Conservation (phyloP, 805 yeast species). For the Saturnispora halmiae region DNA sequence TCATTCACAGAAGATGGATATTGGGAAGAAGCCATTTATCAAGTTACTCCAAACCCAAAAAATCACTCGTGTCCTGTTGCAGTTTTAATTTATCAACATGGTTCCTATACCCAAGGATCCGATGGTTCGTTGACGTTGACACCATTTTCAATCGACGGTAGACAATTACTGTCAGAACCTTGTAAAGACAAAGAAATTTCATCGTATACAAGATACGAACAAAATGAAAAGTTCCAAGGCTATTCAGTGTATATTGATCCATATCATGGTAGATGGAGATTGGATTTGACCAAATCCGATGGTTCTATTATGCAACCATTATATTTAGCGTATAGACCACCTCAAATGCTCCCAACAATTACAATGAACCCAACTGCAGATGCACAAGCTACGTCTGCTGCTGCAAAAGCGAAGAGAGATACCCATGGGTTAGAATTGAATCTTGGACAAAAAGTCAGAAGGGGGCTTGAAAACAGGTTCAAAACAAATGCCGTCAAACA, state of each 20-base stretch:
- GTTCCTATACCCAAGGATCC: constrained; percentile 51
- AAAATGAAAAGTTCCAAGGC: constrained; percentile 48
- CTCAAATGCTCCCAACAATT: constrained; percentile 89
- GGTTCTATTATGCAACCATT: constrained; percentile 80
- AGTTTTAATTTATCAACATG: constrained; percentile 80
- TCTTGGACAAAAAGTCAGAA: constrained; percentile 40
- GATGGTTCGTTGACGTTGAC: constrained; percentile 63
- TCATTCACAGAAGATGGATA: constrained; percentile 90
- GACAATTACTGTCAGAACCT: constrained; percentile 84
- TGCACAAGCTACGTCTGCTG: constrained; percentile 21
- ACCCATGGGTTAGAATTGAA: constrained; percentile 20
- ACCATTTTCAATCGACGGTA: constrained; percentile 83
- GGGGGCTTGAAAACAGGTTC: constrained; percentile 71
- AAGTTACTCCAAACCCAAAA: constrained; percentile 58
- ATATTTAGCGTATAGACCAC: constrained; percentile 87
- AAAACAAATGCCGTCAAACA: constrained; percentile 62
- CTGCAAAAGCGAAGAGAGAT: constrained; percentile 12
- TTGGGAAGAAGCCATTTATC: constrained; percentile 84
- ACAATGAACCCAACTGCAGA: constrained; percentile 77
- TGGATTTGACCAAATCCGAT: constrained; percentile 66
- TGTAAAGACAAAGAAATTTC: constrained; percentile 59
- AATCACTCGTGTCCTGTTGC: constrained; percentile 82
- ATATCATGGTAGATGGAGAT: constrained; percentile 75
- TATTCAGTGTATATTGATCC: constrained; percentile 57
- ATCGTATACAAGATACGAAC: constrained; percentile 62